Conservation (phyloP, 176 grass and related monocot genomes). For the Hordeum vulgare region DNA sequence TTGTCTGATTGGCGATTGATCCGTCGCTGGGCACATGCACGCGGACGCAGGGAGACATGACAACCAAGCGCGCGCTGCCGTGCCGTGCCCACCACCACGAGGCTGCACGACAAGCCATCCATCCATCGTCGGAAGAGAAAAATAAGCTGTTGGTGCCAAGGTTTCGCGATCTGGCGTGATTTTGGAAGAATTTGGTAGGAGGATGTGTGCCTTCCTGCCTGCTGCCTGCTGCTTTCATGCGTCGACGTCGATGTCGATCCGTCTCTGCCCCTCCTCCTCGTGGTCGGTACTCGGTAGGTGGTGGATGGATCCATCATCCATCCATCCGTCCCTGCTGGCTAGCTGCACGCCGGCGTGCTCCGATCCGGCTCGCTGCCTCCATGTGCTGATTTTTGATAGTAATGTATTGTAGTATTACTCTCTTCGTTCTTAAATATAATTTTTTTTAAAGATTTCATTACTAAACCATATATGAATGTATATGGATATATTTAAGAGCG, state of each 20-base stretch:
- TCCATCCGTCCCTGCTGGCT: no score
- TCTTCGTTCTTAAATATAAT: no score
- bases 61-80: background rate
- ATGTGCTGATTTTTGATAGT: background rate
- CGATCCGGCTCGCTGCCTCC: background rate
- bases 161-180: conserved; percentile 1
- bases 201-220: conserved; percentile 39
- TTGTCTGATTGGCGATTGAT: conserved; percentile 19
- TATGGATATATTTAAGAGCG: no score
- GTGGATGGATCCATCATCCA: background rate
- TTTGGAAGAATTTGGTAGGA: conserved; percentile 43
- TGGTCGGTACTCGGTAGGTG: background rate
- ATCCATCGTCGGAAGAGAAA: background rate
- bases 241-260: background rate
- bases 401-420: background rate
- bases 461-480: no score
- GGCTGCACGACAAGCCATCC: conserved; percentile 23
- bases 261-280: background rate
- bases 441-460: no score
- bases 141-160: background rate
- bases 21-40: conserved; percentile 18
- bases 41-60: background rate
- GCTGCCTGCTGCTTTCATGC: background rate
- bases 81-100: conserved; percentile 9
- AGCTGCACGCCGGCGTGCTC: background rate